These are phyloP conservation scores for Diversispora eburnea DNA, from an alignment of 192 early-diverging fungal species.

Conservation along the genomic window DNA sequence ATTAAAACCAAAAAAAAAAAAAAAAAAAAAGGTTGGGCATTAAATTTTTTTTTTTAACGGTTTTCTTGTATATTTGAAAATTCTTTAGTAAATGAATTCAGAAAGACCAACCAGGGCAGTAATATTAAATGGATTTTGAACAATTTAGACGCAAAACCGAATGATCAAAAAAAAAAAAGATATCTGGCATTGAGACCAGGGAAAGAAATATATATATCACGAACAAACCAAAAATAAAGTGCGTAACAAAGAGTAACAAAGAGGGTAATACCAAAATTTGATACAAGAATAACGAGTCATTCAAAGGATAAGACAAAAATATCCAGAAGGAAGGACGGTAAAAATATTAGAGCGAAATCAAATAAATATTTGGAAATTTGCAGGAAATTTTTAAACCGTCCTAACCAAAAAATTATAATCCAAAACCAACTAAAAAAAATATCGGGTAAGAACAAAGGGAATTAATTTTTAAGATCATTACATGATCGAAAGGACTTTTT, in stretches of 20 bases:
- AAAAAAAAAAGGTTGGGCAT: not conserved
- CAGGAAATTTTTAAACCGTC: not conserved
- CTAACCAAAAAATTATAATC: not conserved
- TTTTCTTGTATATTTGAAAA: conserved; percentile 8
- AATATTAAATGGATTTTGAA: not conserved
- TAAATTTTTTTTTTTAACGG: not conserved
- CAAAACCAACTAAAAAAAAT: conserved; percentile 6
- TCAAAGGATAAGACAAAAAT: conserved; percentile 14
- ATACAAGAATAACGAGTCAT: conserved; percentile 17
- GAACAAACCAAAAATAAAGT: not conserved
- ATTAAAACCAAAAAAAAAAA: conserved; percentile 6
- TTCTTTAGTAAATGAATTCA: not conserved
- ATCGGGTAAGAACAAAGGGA: conserved; percentile 1
- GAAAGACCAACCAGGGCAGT: not conserved
- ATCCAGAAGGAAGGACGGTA: not conserved
- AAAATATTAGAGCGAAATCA: not conserved
- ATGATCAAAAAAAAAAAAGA: not conserved
- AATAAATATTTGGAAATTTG: not conserved
- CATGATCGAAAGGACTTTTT: not conserved
- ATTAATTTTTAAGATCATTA: conserved; percentile 7
- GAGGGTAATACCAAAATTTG: not conserved
- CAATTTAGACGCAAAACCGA: not conserved
- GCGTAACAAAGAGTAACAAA: not conserved
- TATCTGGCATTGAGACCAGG: conserved; percentile 1
- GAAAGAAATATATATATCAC: conserved; percentile 6